Evolutionary conservation across 306 rosid species (phyloP), one percentile per base, ranked within the genome.

Genomic region (Quercus parvula): DNA sequence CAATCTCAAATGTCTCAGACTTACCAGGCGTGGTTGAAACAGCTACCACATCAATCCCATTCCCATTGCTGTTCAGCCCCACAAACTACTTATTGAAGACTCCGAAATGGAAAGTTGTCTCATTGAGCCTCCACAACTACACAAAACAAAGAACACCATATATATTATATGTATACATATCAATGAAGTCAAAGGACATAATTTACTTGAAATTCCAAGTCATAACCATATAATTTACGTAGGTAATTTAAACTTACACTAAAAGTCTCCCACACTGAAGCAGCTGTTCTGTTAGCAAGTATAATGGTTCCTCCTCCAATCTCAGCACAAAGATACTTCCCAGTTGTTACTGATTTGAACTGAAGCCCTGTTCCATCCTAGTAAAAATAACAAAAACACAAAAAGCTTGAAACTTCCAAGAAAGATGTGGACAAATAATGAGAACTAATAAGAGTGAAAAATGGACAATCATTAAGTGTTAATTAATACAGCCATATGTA

Each of bases 181-280:
- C 44, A 7, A 38, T 6, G 9, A 46, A 12, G 14, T 2, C 49
- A 31, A 31, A 30, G 19, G 33, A 17, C 9, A 10, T 17, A 15
- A 15, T 25, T 62, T 13, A 5, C 13, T 6, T 1, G 44, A 38
- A 38, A 38, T 1, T 20, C 63, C 12, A 25, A 27, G 27, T 10
- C 31, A 62, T 12, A 49, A 2, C 10, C 10, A 3, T 25, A 4
- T 38, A 22, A 49, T 19, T 46, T 0, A 20, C 4, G 13, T 0
- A 11, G 52, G 52, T 4, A 46, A 46, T 11, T 46, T 22, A 46
- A 46, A 15, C 87, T 73, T 58, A 91, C 93, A 46, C 5, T 75
- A 69, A 90, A 93, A 59, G 87, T 90, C 88, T 93, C 97, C 98
- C 97, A 93, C 69, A 86, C 81, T 0, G 94, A 88, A 82, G 93